phyloP scores from a whole-genome alignment of 495 filamentous ascomycete species.

The Letharia columbiana region DNA sequence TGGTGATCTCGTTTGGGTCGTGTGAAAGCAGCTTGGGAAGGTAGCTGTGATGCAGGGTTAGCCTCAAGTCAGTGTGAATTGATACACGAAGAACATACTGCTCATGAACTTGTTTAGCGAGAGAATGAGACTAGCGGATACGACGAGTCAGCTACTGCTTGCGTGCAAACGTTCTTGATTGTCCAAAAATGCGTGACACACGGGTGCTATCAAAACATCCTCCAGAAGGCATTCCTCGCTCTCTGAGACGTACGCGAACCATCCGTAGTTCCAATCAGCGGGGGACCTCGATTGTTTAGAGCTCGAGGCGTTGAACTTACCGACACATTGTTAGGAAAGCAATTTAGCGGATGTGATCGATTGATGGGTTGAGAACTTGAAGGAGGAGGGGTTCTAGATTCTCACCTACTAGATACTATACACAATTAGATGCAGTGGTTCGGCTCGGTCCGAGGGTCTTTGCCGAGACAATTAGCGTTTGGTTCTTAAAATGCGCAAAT shows the following conservation, averaged over 20 bases:
- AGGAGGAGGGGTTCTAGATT: too few relatives aligned
- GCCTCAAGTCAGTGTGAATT: neutral
- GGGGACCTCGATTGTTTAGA: too few relatives aligned
- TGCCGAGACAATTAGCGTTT: too few relatives aligned
- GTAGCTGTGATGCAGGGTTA: conserved; percentile 22
- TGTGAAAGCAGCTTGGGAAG: conserved; percentile 40
- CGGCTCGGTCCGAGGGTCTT: too few relatives aligned
- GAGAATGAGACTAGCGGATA: conserved; percentile 28
- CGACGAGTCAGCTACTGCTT: neutral
- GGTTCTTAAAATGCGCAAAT: too few relatives aligned
- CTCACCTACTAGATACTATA: too few relatives aligned
- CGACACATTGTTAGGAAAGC: conserved; percentile 1
- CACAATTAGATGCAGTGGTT: too few relatives aligned
- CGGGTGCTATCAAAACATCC: conserved; percentile 29
- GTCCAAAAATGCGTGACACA: neutral
- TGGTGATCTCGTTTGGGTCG: conserved; percentile 28
- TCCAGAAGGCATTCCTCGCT: conserved; percentile 29
- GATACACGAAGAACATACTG: conserved; percentile 22
- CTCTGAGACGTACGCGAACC: conserved; percentile 25
- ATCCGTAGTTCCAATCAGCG: neutral
- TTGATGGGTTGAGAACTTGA: neutral
- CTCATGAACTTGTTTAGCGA: conserved; percentile 40
- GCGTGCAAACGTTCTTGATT: neutral
- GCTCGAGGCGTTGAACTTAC: neutral
- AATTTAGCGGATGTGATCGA: neutral